A percentile compares a stretch with the other conserved stretches of the same genome.
These are phyloP conservation scores for Aspergillus coremiiformis DNA, from an alignment of 495 filamentous ascomycete genomes.

Conservation along the genomic window DNA sequence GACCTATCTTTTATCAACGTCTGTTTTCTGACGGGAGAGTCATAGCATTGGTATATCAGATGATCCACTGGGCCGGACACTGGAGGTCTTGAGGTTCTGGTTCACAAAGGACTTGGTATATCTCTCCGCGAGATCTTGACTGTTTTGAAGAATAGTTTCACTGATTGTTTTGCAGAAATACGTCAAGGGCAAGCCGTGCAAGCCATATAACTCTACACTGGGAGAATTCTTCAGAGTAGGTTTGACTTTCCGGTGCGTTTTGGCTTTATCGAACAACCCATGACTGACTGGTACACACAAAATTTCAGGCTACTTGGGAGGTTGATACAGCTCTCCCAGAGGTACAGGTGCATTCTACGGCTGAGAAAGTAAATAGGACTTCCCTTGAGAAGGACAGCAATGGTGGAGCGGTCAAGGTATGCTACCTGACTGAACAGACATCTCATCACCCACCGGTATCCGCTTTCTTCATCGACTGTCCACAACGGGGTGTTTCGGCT, in stretches of 20 bases:
- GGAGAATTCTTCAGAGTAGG: slow-evolving; percentile 95
- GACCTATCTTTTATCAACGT: slow-evolving; percentile 12
- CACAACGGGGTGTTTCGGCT: slow-evolving; percentile 81
- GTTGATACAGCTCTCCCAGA: slow-evolving; percentile 58
- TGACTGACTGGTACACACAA: slow-evolving; percentile 7
- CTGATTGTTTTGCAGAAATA: slow-evolving; percentile 60
- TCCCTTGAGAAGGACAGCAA: slow-evolving; percentile 26
- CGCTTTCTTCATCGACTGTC: slow-evolving; percentile 89
- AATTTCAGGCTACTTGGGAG: slow-evolving; percentile 80
- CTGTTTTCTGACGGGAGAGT: slow-evolving; percentile 32
- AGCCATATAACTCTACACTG: slow-evolving; percentile 93
- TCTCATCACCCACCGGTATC: slow-evolving; percentile 97
- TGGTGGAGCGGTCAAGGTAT: slow-evolving; percentile 62
- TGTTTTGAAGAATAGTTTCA: not conserved
- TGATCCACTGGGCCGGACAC: slow-evolving; percentile 82
- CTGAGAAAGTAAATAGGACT: slow-evolving; percentile 31
- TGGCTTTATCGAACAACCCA: not conserved
- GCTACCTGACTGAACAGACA: slow-evolving; percentile 95
- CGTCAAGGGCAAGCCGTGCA: slow-evolving; percentile 96
- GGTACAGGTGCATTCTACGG: slow-evolving; percentile 32
- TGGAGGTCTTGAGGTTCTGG: slow-evolving; percentile 92
- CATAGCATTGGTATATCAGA: slow-evolving; percentile 87
- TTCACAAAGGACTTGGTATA: slow-evolving; percentile 90
- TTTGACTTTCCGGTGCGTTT: slow-evolving; percentile 4
- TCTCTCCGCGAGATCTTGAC: slow-evolving; percentile 1